phyloP scores from a whole-genome alignment of 1,284 basidiomycete species.

The Boletus smithii region DNA sequence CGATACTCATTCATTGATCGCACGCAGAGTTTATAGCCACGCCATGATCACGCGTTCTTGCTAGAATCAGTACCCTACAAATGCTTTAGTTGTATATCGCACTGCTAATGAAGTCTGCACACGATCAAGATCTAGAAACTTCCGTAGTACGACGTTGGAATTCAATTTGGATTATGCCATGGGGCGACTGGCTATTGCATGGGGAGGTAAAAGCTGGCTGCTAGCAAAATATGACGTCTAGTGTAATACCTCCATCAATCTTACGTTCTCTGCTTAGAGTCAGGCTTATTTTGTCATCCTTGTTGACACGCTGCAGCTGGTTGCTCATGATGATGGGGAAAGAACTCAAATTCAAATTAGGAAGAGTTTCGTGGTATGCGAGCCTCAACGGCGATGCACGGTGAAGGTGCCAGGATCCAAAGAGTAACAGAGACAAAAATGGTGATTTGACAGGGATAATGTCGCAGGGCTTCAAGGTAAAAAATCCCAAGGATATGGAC shows the following conservation, averaged over 20 bases:
- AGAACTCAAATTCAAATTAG: conserved; percentile 6
- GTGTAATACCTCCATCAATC: too few relatives aligned
- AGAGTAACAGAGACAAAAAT: neutral
- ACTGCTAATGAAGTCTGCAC: conserved; percentile 16
- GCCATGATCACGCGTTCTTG: neutral
- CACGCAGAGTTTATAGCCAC: conserved; percentile 1
- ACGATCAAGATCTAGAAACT: too few relatives aligned
- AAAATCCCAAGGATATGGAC: conserved; percentile 12
- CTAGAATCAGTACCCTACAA: conserved; percentile 20
- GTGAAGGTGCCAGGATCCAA: neutral
- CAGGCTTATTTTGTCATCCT: too few relatives aligned
- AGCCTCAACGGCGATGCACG: neutral
- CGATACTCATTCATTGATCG: conserved; percentile 3
- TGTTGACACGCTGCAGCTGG: too few relatives aligned
- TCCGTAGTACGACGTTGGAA: too few relatives aligned
- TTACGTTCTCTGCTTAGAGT: too few relatives aligned
- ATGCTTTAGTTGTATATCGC: conserved; percentile 14
- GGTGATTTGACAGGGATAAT: conserved; percentile 3
- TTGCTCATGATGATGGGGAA: too few relatives aligned
- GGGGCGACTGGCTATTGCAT: neutral
- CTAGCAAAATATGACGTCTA: too few relatives aligned
- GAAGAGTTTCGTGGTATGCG: neutral
- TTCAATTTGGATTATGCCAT: too few relatives aligned
- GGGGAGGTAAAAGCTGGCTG: neutral
- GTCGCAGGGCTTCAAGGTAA: neutral